Evolutionary conservation across 192 early-diverging fungal species (phyloP), one percentile per base, ranked within the genome.

Genomic region (Backusella tuberculispora): DNA sequence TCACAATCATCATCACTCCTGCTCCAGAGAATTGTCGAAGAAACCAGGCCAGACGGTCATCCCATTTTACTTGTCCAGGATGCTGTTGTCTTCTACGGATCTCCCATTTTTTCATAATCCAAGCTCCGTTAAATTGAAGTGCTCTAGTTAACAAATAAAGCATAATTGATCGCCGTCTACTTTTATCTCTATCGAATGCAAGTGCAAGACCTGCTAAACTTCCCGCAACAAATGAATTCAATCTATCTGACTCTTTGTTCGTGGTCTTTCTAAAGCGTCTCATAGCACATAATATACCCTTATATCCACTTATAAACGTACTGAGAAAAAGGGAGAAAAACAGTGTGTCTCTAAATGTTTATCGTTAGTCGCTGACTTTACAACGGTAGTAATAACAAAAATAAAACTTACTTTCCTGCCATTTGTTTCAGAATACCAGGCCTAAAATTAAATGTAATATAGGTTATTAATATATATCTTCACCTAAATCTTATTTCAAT

Each of bases 291-390:
- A 93, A 80, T 24, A 87, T 83, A 6, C 76, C 86, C 81, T 90
- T 89, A 83, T 93, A 93, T 14, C 85, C 78, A 29, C 88, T 87
- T 14, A 90, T 80, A 38, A 90, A 85, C 2, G 85, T 85, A 34
- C 88, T 87, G 43, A 93, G 77, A 70, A 93, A 93, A 41, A 89
- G 78, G 6, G 91, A 89, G 78, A 93, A 91, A 26, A 81, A 81
- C 8, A 79, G 29, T 1, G 90, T 93, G 76, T 93, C 91, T 56
- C 86, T 82, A 64, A n/a, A 37, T 60, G 53, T 24, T 24, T 19
- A 60, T 60, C 21, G 53, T 60, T 12, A 60, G 53, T 24, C 53
- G 53, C 26, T 24, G 21, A 26, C 26, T 60, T 60, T 56, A 56
- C 19, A 26, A 60, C 26, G 4, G 0, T 10, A 43, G 6, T 10